These are phyloP conservation scores for Phoma sp. DNA, from an alignment of 2,329 filamentous ascomycete species.

Conservation along the genomic window DNA sequence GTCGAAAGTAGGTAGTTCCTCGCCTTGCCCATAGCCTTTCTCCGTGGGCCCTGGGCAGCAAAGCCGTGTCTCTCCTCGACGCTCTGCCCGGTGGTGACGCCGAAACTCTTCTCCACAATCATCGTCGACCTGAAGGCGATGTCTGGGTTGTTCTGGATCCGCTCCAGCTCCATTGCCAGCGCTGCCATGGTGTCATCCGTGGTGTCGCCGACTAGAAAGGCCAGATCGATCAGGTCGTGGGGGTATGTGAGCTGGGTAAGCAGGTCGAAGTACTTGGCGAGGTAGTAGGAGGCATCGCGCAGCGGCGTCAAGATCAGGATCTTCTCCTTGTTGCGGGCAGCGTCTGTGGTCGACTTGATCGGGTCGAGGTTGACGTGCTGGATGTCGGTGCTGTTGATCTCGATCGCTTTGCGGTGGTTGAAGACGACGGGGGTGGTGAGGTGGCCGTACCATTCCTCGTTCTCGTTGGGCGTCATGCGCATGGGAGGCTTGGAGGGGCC, in stretches of 20 bases:
- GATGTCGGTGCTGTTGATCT: constrained; percentile 82
- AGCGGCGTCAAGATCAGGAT: constrained; percentile 92
- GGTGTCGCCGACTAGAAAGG: constrained; percentile 91
- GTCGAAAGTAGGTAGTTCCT: constrained; percentile 89
- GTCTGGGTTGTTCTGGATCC: constrained; percentile 80
- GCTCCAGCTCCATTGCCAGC: constrained; percentile 81
- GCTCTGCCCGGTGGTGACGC: constrained; percentile 73
- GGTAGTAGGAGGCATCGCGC: constrained; percentile 82
- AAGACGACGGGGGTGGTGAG: constrained; percentile 92
- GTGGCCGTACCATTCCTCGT: constrained; percentile 86
- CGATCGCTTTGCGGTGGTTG: constrained; percentile 89
- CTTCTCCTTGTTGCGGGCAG: constrained; percentile 79
- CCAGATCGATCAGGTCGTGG: constrained; percentile 92
- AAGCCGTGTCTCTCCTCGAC: constrained; percentile 87
- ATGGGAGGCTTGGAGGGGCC: constrained; percentile 94
- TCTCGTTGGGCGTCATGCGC: constrained; percentile 91
- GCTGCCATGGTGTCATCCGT: constrained; percentile 90
- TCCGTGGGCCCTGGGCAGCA: constrained; percentile 83
- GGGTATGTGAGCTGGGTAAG: constrained; percentile 90
- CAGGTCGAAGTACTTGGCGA: constrained; percentile 92
- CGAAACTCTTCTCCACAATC: constrained; percentile 92
- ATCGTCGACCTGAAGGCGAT: constrained; percentile 84
- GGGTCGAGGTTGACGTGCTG: constrained; percentile 82
- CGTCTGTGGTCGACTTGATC: constrained; percentile 80
- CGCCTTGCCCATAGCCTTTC: constrained; percentile 87